phyloP scores from a whole-genome alignment of 495 filamentous ascomycete species.

The Parmelia sp. region DNA sequence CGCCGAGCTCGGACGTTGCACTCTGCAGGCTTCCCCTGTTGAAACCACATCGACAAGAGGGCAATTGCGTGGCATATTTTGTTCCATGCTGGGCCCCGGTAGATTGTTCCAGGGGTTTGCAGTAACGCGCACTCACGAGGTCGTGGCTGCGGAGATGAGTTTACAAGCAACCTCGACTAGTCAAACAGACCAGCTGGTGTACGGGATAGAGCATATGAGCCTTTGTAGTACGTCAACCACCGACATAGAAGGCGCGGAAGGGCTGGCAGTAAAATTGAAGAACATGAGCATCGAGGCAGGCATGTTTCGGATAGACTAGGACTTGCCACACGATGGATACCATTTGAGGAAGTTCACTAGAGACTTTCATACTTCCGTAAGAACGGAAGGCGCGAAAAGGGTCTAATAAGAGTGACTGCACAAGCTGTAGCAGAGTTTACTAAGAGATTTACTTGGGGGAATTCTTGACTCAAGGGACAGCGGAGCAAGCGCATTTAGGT shows the following conservation, averaged over 20 bases:
- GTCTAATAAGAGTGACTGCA: background rate
- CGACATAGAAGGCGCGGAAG: background rate
- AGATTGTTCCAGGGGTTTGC: background rate
- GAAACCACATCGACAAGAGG: background rate
- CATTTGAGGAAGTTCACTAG: background rate
- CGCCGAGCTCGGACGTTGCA: constrained; percentile 1
- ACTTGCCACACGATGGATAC: background rate
- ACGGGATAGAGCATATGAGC: background rate
- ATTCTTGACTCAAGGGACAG: background rate
- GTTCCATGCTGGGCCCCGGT: constrained; percentile 7
- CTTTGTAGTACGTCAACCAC: background rate
- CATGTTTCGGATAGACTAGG: background rate
- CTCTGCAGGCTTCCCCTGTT: constrained; percentile 2
- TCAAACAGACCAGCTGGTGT: background rate
- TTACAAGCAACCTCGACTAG: background rate
- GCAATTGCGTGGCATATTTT: background rate
- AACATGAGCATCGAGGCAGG: background rate
- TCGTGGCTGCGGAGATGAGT: background rate
- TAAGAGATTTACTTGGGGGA: background rate
- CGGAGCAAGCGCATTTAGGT: background rate
- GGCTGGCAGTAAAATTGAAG: background rate
- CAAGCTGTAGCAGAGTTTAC: background rate
- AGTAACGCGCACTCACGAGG: background rate
- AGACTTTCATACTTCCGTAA: background rate
- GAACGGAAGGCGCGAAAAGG: background rate